Conservation (phyloP, 2,329 filamentous ascomycete species). For the Claviceps paspali region DNA sequence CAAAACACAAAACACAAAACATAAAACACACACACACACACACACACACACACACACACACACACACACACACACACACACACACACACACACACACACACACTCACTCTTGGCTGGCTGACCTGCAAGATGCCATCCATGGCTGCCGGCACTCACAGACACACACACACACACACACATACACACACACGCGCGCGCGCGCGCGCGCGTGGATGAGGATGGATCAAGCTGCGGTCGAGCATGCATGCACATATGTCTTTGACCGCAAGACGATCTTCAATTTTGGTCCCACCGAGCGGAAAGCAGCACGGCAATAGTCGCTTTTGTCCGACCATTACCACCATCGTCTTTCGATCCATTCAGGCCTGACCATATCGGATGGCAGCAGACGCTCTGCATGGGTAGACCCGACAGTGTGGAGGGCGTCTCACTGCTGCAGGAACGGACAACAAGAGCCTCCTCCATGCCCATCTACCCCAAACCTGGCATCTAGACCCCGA, state of each 20-base stretch:
- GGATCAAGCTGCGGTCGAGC: background rate
- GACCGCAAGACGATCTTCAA: too few species aligned
- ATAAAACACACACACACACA: too few species aligned
- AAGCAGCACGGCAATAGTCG: background rate
- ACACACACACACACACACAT: too few species aligned
- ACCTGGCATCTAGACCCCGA: background rate
- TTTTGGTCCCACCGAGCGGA: too few species aligned
- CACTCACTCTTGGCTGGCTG: too few species aligned
- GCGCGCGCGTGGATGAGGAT: background rate
- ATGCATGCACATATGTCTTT: too few species aligned
- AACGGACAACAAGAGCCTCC: background rate
- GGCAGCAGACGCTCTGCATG: background rate
- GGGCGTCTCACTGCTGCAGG: conserved; percentile 1
- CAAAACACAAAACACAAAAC: too few species aligned
- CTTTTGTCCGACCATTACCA: background rate
- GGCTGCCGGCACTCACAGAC: conserved; percentile 1
- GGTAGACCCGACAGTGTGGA: background rate
- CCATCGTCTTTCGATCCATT: background rate
- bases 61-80: too few species aligned
- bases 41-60: too few species aligned
- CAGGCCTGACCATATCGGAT: background rate
- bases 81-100: too few species aligned
- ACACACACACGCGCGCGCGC: too few species aligned
- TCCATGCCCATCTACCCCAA: background rate
- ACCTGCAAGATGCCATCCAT: background rate